Evolutionary conservation across 2,329 filamentous ascomycete genomes (phyloP).

Genomic region (Dryadomyces quercivorus): DNA sequence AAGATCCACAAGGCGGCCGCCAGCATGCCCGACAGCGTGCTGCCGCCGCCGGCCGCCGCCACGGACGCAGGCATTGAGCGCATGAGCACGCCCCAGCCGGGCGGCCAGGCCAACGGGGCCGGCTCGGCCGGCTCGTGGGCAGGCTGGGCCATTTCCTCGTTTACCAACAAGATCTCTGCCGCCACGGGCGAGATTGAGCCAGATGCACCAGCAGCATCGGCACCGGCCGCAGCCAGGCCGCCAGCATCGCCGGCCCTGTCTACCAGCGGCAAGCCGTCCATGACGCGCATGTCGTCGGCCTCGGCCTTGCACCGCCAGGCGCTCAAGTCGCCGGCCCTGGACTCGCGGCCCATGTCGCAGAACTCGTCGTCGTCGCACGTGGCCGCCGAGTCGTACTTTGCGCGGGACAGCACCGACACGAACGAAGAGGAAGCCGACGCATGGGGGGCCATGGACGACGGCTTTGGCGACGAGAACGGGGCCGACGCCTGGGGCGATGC

Average conservation of each 20-base stretch:
- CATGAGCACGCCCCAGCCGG: constrained; percentile 65
- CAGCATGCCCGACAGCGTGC: constrained; percentile 65
- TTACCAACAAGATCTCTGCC: constrained; percentile 82
- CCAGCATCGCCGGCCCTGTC: neutral
- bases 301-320: constrained; percentile 50
- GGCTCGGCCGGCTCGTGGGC: constrained; percentile 56
- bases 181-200: constrained; percentile 79
- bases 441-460: constrained; percentile 62
- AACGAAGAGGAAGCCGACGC: constrained; percentile 56
- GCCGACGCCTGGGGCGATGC: constrained; percentile 17
- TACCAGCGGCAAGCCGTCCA: constrained; percentile 19
- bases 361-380: constrained; percentile 30
- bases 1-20: constrained; percentile 68
- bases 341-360: constrained; percentile 28
- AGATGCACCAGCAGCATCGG: constrained; percentile 25
- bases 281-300: constrained; percentile 33
- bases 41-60: constrained; percentile 53
- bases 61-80: constrained; percentile 46
- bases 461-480: constrained; percentile 23
- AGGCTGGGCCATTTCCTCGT: constrained; percentile 96
- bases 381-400: constrained; percentile 32
- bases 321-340: constrained; percentile 35
- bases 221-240: constrained; percentile 18
- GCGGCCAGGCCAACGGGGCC: constrained; percentile 29
- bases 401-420: constrained; percentile 33